These are phyloP conservation scores for Teratosphaeriaceae sp. DNA, from an alignment of 2,329 filamentous ascomycete genomes.

Conservation along the genomic window DNA sequence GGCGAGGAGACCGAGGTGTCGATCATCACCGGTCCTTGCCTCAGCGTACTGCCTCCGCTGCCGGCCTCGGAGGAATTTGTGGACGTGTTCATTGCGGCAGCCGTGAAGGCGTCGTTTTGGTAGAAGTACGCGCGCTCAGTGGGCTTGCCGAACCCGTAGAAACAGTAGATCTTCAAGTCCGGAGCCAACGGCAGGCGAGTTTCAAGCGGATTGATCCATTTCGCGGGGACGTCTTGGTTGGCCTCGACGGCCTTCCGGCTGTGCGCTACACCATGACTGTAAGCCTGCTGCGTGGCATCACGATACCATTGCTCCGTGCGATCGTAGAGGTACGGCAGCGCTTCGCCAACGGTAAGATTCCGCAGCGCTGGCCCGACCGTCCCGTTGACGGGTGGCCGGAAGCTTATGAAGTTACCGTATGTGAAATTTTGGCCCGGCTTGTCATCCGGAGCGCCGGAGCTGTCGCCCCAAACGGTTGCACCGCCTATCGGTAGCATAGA, in stretches of 20 bases:
- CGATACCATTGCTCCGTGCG: constrained; percentile 82
- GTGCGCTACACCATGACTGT: constrained; percentile 83
- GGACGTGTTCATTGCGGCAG: constrained; percentile 41
- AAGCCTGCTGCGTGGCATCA: constrained; percentile 63
- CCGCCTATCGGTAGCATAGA: constrained; percentile 96
- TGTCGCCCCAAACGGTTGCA: constrained; percentile 89
- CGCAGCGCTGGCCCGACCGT: constrained; percentile 38
- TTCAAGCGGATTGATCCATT: constrained; percentile 95
- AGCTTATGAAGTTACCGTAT: constrained; percentile 80
- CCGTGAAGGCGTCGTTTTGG: constrained; percentile 58
- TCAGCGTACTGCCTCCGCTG: too few relatives aligned
- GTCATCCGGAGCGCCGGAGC: constrained; percentile 84
- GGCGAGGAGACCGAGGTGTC: constrained; percentile 63
- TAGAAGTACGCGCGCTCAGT: constrained; percentile 95
- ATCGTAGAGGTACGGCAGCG: constrained; percentile 69
- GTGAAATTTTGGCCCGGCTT: constrained; percentile 62
- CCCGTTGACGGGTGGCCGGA: constrained; percentile 58
- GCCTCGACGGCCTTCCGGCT: constrained; percentile 72
- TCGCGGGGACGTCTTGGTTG: constrained; percentile 47
- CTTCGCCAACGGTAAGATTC: constrained; percentile 77
- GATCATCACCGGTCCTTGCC: too few relatives aligned
- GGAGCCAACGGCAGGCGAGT: constrained; percentile 80
- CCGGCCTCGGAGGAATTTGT: constrained; percentile 63
- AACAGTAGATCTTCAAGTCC: constrained; percentile 90
- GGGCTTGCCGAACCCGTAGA: constrained; percentile 90